Base-by-base conservation (phyloP, 176 grass and related monocot genomes). In the Poa pratensis region DNA sequence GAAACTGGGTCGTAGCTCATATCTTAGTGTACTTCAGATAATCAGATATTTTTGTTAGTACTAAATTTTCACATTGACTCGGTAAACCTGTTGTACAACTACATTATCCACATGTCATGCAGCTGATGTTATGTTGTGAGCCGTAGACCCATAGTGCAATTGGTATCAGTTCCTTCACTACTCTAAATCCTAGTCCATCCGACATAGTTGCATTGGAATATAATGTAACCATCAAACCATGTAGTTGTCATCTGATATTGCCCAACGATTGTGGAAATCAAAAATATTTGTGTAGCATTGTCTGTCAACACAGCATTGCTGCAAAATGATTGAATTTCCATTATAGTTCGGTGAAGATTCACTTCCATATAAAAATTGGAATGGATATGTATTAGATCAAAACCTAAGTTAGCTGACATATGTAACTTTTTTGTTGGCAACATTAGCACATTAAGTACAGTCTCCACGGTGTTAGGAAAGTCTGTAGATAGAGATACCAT, bases 361-460 rank as follows among this genome's bases (percentile, higher is more conserved):
- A 35, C 24, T 76, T 76, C 55, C n/a, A 45, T 46, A 45, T 53
- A 14, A 45, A 30, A 53, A 1, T 42, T 87, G 28, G 19, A 53
- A 22, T 28, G 42, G 35, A 37, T 9, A 43, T 12, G 3, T 50
- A 23, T 58, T 69, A 20, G 63, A 12, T 69, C 10, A 6, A 66
- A 53, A 32, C 2, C 1, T 55, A 30, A 60, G 8, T 75, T 13
- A 54, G 1, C 46, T 17, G 17, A 5, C 18, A 65, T n/a, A 22
- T 86, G 3, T 54, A 16, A 23, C 11, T 26, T n/a, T 87, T 55
- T 35, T n/a, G 30, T 77, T 77, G 22, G 24, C 14, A 73, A 11
- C 42, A 6, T 27, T 77, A 60, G 34, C 6, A 32, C 67, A 70
- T 68, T 46, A 4, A 75, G 26, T 50, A 64, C 6, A 63, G n/a